Percentiles rank a stretch among this genome's conserved stretches.
phyloP scores from a whole-genome alignment of 768 basidiomycete species.

The Psilocybe subaeruginosa region DNA sequence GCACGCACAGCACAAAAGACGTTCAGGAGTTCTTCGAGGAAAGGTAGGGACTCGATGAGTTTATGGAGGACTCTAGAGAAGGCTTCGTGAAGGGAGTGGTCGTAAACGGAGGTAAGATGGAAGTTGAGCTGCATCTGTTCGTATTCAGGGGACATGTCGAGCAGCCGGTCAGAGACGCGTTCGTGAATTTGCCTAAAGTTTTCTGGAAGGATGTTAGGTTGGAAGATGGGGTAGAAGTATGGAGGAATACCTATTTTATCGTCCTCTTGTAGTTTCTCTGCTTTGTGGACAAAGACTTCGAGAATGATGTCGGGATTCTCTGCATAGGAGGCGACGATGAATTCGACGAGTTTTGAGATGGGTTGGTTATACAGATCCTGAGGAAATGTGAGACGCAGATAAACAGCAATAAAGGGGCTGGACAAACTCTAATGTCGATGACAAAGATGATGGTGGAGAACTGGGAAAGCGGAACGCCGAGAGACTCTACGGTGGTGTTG shows the following conservation, averaged over 20 bases:
- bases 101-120: conserved; percentile 91
- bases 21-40: conserved; percentile 86
- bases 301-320: conserved; percentile 78
- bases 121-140: conserved; percentile 84
- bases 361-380: conserved; percentile 87
- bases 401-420: conserved; percentile 3
- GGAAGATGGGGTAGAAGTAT: neutral
- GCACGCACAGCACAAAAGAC: conserved; percentile 74
- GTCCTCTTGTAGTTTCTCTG: conserved; percentile 88
- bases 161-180: conserved; percentile 79
- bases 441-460: conserved; percentile 91
- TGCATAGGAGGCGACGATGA: conserved; percentile 76
- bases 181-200: conserved; percentile 92
- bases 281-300: conserved; percentile 95
- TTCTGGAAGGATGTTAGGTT: conserved; percentile 47
- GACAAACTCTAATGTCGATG: conserved; percentile 87
- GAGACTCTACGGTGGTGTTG: conserved; percentile 77
- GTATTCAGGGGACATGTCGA: conserved; percentile 76
- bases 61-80: conserved; percentile 91
- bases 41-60: conserved; percentile 81
- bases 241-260: conserved; percentile 74
- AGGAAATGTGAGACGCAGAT: neutral
- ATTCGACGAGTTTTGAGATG: conserved; percentile 79
- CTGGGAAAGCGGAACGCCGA: conserved; percentile 73
- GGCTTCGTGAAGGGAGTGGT: conserved; percentile 89